These are phyloP conservation scores for Arachis monticola DNA, from an alignment of 331 rosid species.

Conservation along the genomic window DNA sequence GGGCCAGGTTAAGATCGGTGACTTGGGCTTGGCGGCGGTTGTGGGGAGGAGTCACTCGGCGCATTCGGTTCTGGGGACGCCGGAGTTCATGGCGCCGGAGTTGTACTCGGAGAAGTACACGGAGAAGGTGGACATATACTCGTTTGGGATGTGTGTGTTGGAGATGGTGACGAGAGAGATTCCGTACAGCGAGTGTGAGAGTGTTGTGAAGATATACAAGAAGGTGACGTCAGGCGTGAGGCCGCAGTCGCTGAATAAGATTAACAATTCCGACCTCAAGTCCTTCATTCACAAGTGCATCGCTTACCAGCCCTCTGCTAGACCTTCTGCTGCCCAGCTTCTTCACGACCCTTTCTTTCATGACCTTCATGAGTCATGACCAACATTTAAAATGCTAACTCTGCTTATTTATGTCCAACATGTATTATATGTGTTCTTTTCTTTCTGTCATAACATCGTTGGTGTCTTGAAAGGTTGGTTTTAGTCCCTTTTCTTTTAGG, in stretches of 20 bases:
- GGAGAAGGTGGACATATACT: not conserved
- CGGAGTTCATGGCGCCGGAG: too few species aligned
- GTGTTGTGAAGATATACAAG: slow-evolving; percentile 70
- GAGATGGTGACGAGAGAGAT: slow-evolving; percentile 85
- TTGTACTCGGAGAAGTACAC: too few species aligned
- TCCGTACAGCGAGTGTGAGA: slow-evolving; percentile 81
- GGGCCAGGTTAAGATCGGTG: slow-evolving; percentile 53
- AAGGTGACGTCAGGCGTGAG: slow-evolving; percentile 68
- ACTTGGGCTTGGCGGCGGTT: too few species aligned
- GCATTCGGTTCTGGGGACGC: too few species aligned
- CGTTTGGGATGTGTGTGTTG: slow-evolving; percentile 75
- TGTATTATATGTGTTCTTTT: too few species aligned
- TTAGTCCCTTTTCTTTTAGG: too few species aligned
- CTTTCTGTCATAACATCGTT: too few species aligned
- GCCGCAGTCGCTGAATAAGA: slow-evolving; percentile 61
- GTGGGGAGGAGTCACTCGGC: too few species aligned
- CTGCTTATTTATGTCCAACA: too few species aligned
- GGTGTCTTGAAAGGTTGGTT: too few species aligned
- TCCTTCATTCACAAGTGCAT: slow-evolving; percentile 71
- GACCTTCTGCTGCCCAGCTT: slow-evolving; percentile 74
- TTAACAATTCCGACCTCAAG: slow-evolving; percentile 54
- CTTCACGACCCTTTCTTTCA: slow-evolving; percentile 73
- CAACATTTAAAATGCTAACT: not conserved
- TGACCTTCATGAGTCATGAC: slow-evolving; percentile 49
- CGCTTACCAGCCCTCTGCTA: slow-evolving; percentile 54